A percentile compares a stretch with the other conserved stretches of the same genome.
Conservation (phyloP, 2,329 filamentous ascomycete species). For the Botrytis galanthina region DNA sequence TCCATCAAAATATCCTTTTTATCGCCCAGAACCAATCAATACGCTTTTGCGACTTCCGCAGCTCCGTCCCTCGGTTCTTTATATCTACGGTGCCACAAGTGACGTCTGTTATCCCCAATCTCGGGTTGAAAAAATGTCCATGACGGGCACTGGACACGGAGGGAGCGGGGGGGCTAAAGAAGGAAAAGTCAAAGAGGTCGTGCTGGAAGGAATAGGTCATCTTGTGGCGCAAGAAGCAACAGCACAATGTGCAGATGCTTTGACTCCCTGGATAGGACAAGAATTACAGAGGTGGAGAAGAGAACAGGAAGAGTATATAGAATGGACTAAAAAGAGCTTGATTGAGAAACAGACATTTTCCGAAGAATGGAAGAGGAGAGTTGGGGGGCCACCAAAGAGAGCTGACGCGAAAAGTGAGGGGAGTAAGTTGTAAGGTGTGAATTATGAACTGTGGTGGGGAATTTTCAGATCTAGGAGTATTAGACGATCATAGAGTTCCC, state of each 20-base stretch:
- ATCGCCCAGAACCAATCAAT: conserved; percentile 60
- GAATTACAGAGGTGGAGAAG: conserved; percentile 57
- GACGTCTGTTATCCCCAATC: conserved; percentile 52
- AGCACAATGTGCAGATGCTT: conserved; percentile 59
- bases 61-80: conserved; percentile 65
- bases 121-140: conserved; percentile 56
- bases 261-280: conserved; percentile 54
- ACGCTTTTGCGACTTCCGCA: conserved; percentile 57
- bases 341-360: conserved; percentile 57
- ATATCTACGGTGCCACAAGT: conserved; percentile 64
- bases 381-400: conserved; percentile 26
- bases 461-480: background rate
- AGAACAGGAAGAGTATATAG: conserved; percentile 56
- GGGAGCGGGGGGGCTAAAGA: conserved; percentile 64
- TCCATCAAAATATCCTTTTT: conserved; percentile 51
- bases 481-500: background rate
- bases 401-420: background rate
- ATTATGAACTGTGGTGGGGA: background rate
- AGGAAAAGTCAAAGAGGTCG: conserved; percentile 65
- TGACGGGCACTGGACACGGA: conserved; percentile 64
- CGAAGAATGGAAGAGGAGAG: conserved; percentile 49
- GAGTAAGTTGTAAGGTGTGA: conserved; percentile 14
- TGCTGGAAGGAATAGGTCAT: conserved; percentile 68
- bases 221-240: conserved; percentile 82
- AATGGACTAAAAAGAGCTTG: conserved; percentile 51